A percentile compares a stretch with the other conserved stretches of the same genome.
Evolutionary conservation across 441 rosid genomes (phyloP).

Genomic region (Adansonia rubrostipa): DNA sequence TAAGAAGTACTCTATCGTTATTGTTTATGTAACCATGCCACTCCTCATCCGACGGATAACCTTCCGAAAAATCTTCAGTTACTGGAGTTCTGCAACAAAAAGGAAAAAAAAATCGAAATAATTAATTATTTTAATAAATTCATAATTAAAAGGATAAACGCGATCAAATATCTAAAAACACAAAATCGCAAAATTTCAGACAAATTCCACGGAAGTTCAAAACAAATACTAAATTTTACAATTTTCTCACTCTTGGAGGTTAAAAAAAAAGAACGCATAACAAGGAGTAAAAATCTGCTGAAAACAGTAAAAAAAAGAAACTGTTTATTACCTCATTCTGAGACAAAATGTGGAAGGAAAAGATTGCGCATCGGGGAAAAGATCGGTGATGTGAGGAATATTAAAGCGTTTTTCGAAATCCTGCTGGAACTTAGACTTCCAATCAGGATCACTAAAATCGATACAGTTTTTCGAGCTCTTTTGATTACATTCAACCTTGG

Average conservation of each 20-base stretch:
- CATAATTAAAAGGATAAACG: not conserved
- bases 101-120: not conserved
- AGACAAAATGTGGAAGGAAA: conserved; percentile 93
- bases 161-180: conserved; percentile 1
- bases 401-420: conserved; percentile 74
- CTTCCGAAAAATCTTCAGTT: conserved; percentile 65
- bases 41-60: conserved; percentile 91
- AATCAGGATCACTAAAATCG: conserved; percentile 73
- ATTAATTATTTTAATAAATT: not conserved
- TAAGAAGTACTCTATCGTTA: conserved; percentile 88
- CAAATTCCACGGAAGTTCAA: conserved; percentile 2
- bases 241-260: not conserved
- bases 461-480: conserved; percentile 26
- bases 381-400: conserved; percentile 81
- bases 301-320: not conserved
- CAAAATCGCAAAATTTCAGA: not conserved
- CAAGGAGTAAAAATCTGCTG: not conserved
- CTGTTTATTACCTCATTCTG: conserved; percentile 66
- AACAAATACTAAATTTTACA: not conserved
- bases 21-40: conserved; percentile 98
- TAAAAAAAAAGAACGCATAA: not conserved
- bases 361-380: conserved; percentile 64
- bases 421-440: conserved; percentile 67
- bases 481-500: conserved; percentile 28
- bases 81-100: conserved; percentile 66